phyloP scores from a whole-genome alignment of 352 stramenopile species.

The Globisporangium iwayamae region DNA sequence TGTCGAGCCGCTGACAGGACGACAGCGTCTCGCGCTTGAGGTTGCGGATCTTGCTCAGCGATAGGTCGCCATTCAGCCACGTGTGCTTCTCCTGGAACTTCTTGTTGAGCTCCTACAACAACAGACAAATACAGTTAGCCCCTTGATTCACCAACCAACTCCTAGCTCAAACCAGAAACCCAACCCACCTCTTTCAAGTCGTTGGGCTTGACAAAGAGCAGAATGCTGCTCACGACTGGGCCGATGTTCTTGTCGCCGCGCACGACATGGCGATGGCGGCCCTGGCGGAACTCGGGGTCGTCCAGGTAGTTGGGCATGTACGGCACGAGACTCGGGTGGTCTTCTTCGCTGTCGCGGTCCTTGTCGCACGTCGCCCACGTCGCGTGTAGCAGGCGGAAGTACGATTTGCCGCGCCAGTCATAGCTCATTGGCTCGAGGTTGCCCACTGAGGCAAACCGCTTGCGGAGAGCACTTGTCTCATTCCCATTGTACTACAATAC shows the following conservation, averaged over 20 bases:
- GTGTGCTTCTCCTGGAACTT: conserved; percentile 95
- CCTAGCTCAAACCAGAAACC: neutral
- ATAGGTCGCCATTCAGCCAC: conserved; percentile 89
- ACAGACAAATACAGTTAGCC: neutral
- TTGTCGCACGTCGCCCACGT: conserved; percentile 69
- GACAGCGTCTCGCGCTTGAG: conserved; percentile 88
- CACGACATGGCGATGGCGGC: conserved; percentile 77
- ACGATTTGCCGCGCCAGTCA: conserved; percentile 85
- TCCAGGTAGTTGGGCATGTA: conserved; percentile 84
- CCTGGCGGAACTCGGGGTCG: conserved; percentile 80
- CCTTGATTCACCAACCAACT: neutral
- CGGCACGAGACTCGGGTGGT: conserved; percentile 40
- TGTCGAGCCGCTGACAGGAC: conserved; percentile 68
- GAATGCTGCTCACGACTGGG: conserved; percentile 91
- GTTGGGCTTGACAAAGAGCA: conserved; percentile 94
- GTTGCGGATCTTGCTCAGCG: conserved; percentile 96
- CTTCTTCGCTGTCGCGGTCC: conserved; percentile 74
- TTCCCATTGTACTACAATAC: conserved; percentile 73
- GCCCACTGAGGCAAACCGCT: conserved; percentile 55
- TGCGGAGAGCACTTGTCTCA: conserved; percentile 47
- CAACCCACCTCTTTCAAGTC: conserved; percentile 87
- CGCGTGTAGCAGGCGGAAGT: conserved; percentile 79
- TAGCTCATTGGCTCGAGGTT: conserved; percentile 58
- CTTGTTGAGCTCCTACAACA: conserved; percentile 89
- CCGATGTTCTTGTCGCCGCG: conserved; percentile 87